These are phyloP conservation scores for Ogataea sp. DNA, from an alignment of 805 yeast species.

Conservation along the genomic window DNA sequence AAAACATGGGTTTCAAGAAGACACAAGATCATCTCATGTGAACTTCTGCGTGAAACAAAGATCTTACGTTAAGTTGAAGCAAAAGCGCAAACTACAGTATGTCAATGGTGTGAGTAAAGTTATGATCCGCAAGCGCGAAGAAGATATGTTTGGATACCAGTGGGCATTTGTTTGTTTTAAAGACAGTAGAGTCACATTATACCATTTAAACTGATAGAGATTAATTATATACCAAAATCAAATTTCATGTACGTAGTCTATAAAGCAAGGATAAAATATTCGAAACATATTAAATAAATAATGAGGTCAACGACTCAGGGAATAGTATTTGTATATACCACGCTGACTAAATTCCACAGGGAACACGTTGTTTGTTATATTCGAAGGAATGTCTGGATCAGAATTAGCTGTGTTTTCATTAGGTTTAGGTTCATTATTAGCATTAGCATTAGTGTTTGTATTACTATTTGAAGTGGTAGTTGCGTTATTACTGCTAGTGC, in stretches of 20 bases:
- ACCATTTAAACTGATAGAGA: too few species aligned
- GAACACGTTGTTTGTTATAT: slow-evolving; percentile 21
- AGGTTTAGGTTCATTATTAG: not conserved
- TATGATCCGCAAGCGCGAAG: slow-evolving; percentile 22
- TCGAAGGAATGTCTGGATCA: not conserved
- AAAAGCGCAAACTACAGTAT: slow-evolving; percentile 6
- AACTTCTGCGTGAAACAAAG: slow-evolving; percentile 15
- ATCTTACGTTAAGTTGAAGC: slow-evolving; percentile 7
- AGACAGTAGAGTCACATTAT: slow-evolving; percentile 24
- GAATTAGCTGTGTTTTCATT: not conserved
- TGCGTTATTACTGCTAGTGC: not conserved
- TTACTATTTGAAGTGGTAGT: not conserved
- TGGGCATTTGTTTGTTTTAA: slow-evolving; percentile 25
- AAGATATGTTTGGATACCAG: slow-evolving; percentile 11
- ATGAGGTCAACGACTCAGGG: slow-evolving; percentile 33
- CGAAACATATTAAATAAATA: too few species aligned
- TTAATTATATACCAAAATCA: too few species aligned
- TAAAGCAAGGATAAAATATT: too few species aligned
- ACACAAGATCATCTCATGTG: not conserved
- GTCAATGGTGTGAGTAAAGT: slow-evolving; percentile 26
- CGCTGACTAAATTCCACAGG: slow-evolving; percentile 42
- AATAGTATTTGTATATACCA: slow-evolving; percentile 52
- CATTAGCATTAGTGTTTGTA: not conserved
- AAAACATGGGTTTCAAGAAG: not conserved
- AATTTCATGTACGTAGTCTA: too few species aligned